Conservation (phyloP, 129 eudicot genomes). For the Artemisia tridentata region DNA sequence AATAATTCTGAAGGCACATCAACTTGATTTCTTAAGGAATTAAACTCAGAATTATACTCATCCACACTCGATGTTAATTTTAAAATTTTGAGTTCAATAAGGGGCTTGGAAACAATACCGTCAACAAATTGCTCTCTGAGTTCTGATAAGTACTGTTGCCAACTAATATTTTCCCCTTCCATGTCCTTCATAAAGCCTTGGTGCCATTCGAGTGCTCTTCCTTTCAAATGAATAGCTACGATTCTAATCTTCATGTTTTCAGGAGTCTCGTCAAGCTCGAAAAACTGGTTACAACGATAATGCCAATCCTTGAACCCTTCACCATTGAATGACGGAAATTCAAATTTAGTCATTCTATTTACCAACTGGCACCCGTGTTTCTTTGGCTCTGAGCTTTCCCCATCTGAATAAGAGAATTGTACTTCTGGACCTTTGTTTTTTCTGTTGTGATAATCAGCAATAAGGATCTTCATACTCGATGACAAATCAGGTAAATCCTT, state of each 20-base stretch:
- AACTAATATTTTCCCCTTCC: background rate
- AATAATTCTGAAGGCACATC: background rate
- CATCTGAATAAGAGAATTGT: background rate
- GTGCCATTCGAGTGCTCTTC: background rate
- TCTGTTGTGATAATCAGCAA: background rate
- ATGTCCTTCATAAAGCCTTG: background rate
- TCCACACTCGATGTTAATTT: background rate
- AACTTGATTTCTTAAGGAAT: background rate
- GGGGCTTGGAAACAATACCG: constrained; percentile 1
- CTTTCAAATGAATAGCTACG: background rate
- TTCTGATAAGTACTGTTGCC: background rate
- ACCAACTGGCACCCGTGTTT: background rate
- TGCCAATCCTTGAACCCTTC: background rate
- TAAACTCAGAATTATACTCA: background rate
- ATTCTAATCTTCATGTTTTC: background rate
- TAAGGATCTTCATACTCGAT: background rate
- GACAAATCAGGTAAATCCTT: background rate
- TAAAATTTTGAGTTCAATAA: background rate
- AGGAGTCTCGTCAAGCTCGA: background rate
- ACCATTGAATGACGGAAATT: background rate
- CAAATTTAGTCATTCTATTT: background rate
- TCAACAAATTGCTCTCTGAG: constrained; percentile 1
- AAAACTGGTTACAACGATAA: background rate
- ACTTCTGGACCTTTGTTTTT: background rate
- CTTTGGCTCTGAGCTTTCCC: background rate